A percentile compares a stretch with the other conserved stretches of the same genome.
phyloP scores from a whole-genome alignment of 176 grass and related monocot species.

The Canna indica region DNA sequence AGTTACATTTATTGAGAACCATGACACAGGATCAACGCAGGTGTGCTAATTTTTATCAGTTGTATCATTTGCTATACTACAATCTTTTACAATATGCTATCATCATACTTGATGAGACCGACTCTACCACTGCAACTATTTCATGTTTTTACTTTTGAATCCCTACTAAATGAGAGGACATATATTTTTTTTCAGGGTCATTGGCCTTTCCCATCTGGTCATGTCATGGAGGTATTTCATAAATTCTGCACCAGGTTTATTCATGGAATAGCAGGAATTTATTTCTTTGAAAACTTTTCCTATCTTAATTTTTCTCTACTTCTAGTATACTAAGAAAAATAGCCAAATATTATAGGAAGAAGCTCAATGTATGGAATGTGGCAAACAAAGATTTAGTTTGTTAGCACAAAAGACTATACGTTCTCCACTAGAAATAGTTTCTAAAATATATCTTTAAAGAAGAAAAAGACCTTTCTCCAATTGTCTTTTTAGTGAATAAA shows the following conservation, averaged over 20 bases:
- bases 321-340: not conserved
- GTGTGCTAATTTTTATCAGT: slow-evolving; percentile 26
- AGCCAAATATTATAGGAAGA: not conserved
- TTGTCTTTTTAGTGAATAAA: not conserved
- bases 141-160: not conserved
- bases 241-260: not conserved
- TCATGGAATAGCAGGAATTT: not conserved
- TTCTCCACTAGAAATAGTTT: not conserved
- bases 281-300: not conserved
- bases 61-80: slow-evolving; percentile 5
- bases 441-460: not conserved
- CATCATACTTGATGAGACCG: not conserved
- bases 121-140: not conserved
- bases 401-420: too few relatives aligned
- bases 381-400: not conserved
- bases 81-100: not conserved
- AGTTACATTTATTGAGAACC: slow-evolving; percentile 93
- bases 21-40: slow-evolving; percentile 96
- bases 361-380: not conserved
- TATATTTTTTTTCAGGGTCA: slow-evolving; percentile 60
- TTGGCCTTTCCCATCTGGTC: slow-evolving; percentile 87
- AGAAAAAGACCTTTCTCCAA: not conserved
- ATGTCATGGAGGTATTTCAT: slow-evolving; percentile 80
- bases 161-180: slow-evolving; percentile 9
- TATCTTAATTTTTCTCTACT: not conserved